These are phyloP conservation scores for Medicago ruthenica DNA, from an alignment of 306 rosid species.

Conservation along the genomic window DNA sequence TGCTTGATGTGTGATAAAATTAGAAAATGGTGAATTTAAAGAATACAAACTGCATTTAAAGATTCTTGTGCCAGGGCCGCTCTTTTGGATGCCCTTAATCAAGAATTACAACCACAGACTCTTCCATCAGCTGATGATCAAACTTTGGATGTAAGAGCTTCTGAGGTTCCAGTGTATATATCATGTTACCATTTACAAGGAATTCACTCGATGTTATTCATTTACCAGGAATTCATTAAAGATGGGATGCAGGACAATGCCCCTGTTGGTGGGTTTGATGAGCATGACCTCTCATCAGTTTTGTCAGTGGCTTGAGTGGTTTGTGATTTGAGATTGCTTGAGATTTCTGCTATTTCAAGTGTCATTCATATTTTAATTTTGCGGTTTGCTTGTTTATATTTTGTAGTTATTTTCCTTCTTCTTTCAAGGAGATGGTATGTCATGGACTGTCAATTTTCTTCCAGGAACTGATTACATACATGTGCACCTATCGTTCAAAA, in stretches of 20 bases:
- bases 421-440: slow-evolving; percentile 70
- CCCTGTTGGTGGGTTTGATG: slow-evolving; percentile 42
- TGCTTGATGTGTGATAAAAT: not conserved
- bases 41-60: slow-evolving; percentile 58
- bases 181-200: slow-evolving; percentile 19
- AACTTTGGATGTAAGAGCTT: slow-evolving; percentile 46
- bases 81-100: slow-evolving; percentile 47
- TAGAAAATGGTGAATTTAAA: slow-evolving; percentile 15
- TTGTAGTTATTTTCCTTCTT: slow-evolving; percentile 28
- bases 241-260: slow-evolving; percentile 43
- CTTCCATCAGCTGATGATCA: slow-evolving; percentile 50
- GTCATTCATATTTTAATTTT: not conserved
- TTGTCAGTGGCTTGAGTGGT: slow-evolving; percentile 53
- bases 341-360: slow-evolving; percentile 34
- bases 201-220: slow-evolving; percentile 26
- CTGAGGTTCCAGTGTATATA: slow-evolving; percentile 57
- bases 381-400: slow-evolving; percentile 9
- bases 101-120: slow-evolving; percentile 46
- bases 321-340: slow-evolving; percentile 45
- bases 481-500: not conserved
- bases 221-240: slow-evolving; percentile 48
- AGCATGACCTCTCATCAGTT: slow-evolving; percentile 39
- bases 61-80: slow-evolving; percentile 49
- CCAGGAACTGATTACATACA: not conserved
- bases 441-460: slow-evolving; percentile 9